Base-by-base conservation (phyloP, 495 filamentous ascomycete genomes). In the Penicillium herquei region DNA sequence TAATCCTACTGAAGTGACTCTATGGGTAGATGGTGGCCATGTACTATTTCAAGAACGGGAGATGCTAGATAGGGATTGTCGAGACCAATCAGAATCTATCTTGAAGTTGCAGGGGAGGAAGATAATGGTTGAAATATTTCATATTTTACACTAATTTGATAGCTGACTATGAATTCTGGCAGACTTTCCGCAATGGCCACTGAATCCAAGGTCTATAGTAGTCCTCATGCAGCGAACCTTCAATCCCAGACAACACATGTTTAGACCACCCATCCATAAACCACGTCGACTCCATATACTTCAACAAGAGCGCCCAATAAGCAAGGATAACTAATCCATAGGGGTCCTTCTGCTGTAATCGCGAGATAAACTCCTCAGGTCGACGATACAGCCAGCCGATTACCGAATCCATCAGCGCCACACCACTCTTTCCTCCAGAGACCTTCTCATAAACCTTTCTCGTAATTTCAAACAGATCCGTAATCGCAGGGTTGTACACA, bases 331-430 rank as follows among this genome's bases (percentile, higher is more conserved):
- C 61, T 8, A 81, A 41, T 2, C 72, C 67, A 37, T 65, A 40
- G 7, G 76, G 68, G 7, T 76, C 67, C 44, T 69, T 66, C 31
- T 61, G 49, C 39, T 73, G 57, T 13, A 78, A 55, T 1, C 56
- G 49, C 3, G 41, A 48, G 11, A 75, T 49, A 54, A 74, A 74
- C 12, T 65, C 59, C 6, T 64, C 63, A 1, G 66, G 67, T 3
- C 70, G 60, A 4, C 70, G 65, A 51, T 72, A 76, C 2, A 72
- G 45, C 72, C 71, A 76, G 1, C 71, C 73, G 13, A 76, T 66
- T 3, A 70, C 39, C 10, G 51, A 17, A 13, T 65, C 57, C 66
- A 71, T 69, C 41, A 74, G 45, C 0, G 39, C 30, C 1, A 64
- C 56, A 0, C 55, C 60, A 3, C 54, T 34, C 11, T 44, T 46